phyloP scores from a whole-genome alignment of 2,329 filamentous ascomycete genomes.

The Epichloe scottii region DNA sequence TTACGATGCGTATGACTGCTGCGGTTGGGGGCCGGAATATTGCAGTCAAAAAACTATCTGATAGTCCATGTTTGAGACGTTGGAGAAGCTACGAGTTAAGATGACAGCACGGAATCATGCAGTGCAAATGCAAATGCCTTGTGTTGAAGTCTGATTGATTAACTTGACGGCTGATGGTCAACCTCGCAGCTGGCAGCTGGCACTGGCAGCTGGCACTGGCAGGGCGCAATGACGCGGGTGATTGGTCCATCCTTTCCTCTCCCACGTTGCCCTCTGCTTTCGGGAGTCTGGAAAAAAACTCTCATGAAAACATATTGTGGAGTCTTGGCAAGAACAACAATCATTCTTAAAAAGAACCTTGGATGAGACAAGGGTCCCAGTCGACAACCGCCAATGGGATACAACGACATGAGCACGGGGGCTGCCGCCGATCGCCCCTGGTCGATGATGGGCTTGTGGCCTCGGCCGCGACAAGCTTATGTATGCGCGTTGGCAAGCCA shows the following conservation, averaged over 20 bases:
- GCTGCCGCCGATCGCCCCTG: background rate
- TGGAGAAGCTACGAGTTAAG: no score
- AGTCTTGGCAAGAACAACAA: background rate
- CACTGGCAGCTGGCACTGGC: background rate
- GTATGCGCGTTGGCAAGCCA: background rate
- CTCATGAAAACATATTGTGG: no score
- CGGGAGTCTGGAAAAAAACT: no score
- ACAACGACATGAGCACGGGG: slow-evolving; percentile 2
- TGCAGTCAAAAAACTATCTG: background rate
- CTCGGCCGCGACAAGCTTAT: background rate
- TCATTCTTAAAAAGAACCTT: slow-evolving; percentile 15
- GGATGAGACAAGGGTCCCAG: background rate
- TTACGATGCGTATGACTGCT: background rate
- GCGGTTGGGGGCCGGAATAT: background rate
- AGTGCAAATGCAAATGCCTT: background rate
- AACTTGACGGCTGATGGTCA: background rate
- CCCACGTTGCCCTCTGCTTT: background rate
- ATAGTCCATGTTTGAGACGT: background rate
- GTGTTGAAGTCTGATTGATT: background rate
- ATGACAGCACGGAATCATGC: no score
- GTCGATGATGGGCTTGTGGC: background rate
- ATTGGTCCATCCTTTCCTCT: background rate
- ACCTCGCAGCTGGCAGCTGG: background rate
- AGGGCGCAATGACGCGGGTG: no score
- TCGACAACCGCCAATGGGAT: slow-evolving; percentile 1